Conservation (phyloP, 192 early-diverging fungal species). For the Backusella parvicylindrica region DNA sequence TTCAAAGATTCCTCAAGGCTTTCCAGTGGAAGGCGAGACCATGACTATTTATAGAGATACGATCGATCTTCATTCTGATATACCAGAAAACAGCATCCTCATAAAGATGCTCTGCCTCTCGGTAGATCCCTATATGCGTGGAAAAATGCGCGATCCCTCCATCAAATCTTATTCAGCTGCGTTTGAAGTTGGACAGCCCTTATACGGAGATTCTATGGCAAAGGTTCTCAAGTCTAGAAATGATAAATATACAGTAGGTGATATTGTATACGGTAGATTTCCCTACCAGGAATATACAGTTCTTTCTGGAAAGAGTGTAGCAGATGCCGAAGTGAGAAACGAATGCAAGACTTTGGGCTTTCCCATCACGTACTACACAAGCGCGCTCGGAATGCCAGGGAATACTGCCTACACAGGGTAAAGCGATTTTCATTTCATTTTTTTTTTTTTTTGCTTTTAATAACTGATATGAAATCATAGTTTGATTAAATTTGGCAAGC, state of each 20-base stretch:
- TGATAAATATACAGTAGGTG: conserved; percentile 54
- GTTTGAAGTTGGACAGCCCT: conserved; percentile 59
- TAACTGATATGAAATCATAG: conserved; percentile 13
- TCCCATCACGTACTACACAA: conserved; percentile 56
- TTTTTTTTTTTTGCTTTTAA: conserved; percentile 16
- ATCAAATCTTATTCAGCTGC: conserved; percentile 41
- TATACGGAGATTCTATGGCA: conserved; percentile 58
- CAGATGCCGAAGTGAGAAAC: conserved; percentile 32
- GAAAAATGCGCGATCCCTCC: conserved; percentile 53
- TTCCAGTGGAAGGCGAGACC: conserved; percentile 41
- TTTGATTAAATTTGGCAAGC: conserved; percentile 59
- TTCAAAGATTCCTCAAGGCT: conserved; percentile 28
- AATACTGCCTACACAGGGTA: conserved; percentile 68
- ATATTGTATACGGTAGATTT: conserved; percentile 55
- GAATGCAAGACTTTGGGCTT: conserved; percentile 38
- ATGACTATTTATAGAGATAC: conserved; percentile 41
- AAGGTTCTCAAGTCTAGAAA: conserved; percentile 65
- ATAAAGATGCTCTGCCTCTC: conserved; percentile 65
- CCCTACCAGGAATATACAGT: conserved; percentile 57
- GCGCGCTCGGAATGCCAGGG: conserved; percentile 78
- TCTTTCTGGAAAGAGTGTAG: conserved; percentile 29
- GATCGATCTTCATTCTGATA: conserved; percentile 42
- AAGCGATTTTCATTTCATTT: neutral
- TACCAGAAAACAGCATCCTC: conserved; percentile 46
- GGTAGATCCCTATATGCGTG: conserved; percentile 75